A percentile compares a stretch with the other conserved stretches of the same genome.
Conservation (phyloP, 352 stramenopile species). For the Globisporangium middletonii region DNA sequence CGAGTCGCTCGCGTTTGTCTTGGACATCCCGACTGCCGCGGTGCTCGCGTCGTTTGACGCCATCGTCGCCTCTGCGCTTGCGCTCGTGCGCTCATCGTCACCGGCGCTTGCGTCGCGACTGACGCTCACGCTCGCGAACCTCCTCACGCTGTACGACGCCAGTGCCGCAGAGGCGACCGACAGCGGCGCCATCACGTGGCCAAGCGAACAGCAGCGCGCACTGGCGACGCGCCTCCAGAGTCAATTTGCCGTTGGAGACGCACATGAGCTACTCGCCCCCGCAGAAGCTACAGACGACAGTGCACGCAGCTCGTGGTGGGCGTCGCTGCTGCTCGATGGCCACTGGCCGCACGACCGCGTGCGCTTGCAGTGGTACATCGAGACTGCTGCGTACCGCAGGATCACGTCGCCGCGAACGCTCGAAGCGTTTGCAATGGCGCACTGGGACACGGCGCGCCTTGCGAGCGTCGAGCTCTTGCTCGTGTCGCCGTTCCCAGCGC, state of each 20-base stretch:
- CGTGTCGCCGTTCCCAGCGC: slow-evolving; percentile 44
- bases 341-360: slow-evolving; percentile 25
- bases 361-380: slow-evolving; percentile 53
- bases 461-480: slow-evolving; percentile 47
- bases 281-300: neutral
- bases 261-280: neutral
- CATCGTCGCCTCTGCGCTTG: slow-evolving; percentile 7
- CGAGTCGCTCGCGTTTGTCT: slow-evolving; percentile 10
- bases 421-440: slow-evolving; percentile 30
- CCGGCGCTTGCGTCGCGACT: slow-evolving; percentile 2
- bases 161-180: slow-evolving; percentile 1
- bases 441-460: slow-evolving; percentile 28
- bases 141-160: slow-evolving; percentile 24
- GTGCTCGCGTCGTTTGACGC: slow-evolving; percentile 23
- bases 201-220: slow-evolving; percentile 28
- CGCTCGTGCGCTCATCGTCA: neutral
- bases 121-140: slow-evolving; percentile 33
- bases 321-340: slow-evolving; percentile 37
- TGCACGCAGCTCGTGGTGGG: slow-evolving; percentile 24
- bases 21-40: slow-evolving; percentile 19
- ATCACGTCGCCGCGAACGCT: slow-evolving; percentile 21
- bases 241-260: slow-evolving; percentile 26
- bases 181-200: slow-evolving; percentile 19
- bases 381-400: slow-evolving; percentile 31
- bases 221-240: slow-evolving; percentile 24